These are phyloP conservation scores for Entonaema liquescens DNA, from an alignment of 495 filamentous ascomycete species.

Conservation along the genomic window DNA sequence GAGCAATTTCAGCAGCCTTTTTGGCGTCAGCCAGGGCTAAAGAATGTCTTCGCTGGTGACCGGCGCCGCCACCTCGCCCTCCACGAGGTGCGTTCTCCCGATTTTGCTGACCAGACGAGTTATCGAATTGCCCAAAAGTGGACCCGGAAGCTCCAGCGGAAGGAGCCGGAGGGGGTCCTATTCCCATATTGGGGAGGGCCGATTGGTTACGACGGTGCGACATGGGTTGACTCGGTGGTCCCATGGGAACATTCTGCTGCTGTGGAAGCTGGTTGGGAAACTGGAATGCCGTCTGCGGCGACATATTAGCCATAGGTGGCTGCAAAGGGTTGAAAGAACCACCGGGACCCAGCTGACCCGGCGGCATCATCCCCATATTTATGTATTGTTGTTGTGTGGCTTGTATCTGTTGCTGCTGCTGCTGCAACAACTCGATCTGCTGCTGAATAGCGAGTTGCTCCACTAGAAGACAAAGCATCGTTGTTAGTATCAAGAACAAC, in stretches of 20 bases:
- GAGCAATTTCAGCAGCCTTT: conserved; percentile 95
- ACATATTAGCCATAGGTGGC: conserved; percentile 74
- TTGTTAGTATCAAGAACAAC: conserved; percentile 44
- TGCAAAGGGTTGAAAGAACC: conserved; percentile 73
- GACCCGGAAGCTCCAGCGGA: conserved; percentile 93
- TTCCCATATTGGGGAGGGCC: conserved; percentile 89
- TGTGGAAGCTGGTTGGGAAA: conserved; percentile 86
- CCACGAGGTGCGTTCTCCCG: conserved; percentile 80
- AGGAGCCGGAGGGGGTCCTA: conserved; percentile 94
- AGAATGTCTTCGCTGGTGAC: conserved; percentile 94
- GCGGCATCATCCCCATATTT: conserved; percentile 92
- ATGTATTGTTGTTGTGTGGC: conserved; percentile 96
- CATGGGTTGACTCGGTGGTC: conserved; percentile 76
- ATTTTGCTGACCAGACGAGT: conserved; percentile 64
- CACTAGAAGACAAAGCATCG: conserved; percentile 63
- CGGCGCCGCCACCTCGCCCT: conserved; percentile 77
- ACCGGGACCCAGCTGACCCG: conserved; percentile 77
- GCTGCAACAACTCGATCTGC: conserved; percentile 97
- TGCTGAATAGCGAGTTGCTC: conserved; percentile 99
- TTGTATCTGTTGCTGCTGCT: conserved; percentile 98
- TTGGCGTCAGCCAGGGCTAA: conserved; percentile 94
- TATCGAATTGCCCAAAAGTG: conserved; percentile 79
- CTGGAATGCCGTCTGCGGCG: conserved; percentile 87
- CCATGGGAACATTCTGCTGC: conserved; percentile 71
- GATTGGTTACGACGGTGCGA: conserved; percentile 98